Percentiles rank a stretch among this genome's conserved stretches.
Evolutionary conservation across 139 green algal genomes (phyloP).

Genomic region (Haematococcus sp.): DNA sequence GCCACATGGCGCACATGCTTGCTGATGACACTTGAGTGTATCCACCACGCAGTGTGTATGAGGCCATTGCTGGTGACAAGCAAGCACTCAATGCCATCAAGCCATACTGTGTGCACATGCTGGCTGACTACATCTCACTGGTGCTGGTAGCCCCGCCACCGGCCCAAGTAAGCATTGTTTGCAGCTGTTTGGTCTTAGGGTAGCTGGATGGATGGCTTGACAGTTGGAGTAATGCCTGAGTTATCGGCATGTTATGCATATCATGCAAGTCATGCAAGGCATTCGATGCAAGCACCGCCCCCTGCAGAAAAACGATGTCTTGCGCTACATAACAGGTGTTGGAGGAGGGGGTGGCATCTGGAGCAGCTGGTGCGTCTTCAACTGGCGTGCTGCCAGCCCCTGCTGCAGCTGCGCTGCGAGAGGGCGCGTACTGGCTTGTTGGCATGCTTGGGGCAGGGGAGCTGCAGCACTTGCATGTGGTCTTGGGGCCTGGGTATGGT

Average conservation of each 20-base stretch:
- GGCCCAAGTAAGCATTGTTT: neutral
- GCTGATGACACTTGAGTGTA: neutral
- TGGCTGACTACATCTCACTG: constrained; percentile 30
- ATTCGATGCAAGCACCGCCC: no score
- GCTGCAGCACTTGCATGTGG: constrained; percentile 44
- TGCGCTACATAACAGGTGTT: no score
- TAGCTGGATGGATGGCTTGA: no score
- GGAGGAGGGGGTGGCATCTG: no score
- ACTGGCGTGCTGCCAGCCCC: constrained; percentile 6
- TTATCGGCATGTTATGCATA: no score
- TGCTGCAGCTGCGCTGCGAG: constrained; percentile 12
- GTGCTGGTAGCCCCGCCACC: neutral
- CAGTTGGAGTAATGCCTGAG: no score
- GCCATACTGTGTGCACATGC: constrained; percentile 26
- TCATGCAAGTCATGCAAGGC: no score
- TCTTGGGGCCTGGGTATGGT: constrained; percentile 11
- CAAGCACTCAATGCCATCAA: constrained; percentile 7
- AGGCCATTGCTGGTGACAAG: constrained; percentile 15
- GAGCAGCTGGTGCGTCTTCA: no score
- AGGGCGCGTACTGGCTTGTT: constrained; percentile 18
- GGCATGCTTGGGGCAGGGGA: constrained; percentile 13
- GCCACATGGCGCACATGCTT: no score
- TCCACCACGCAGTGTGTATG: constrained; percentile 16
- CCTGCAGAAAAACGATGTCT: no score
- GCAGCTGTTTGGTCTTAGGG: no score